Conservation (phyloP, 805 yeast genomes). For the Candida palmyrensis region DNA sequence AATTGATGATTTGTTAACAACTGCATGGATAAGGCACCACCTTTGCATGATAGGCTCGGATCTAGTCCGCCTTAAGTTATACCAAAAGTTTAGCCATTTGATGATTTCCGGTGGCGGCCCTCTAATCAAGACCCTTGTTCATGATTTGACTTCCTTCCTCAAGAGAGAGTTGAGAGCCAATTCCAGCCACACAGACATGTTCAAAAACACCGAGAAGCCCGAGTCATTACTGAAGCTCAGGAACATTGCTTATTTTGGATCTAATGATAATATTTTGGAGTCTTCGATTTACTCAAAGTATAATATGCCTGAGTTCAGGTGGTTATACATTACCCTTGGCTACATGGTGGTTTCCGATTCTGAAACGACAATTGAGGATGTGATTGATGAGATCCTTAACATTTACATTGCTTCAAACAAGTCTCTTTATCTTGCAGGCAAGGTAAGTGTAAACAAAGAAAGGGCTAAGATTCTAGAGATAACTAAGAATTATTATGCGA, state of each 20-base stretch:
- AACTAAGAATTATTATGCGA: constrained; percentile 19
- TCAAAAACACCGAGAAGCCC: constrained; percentile 6
- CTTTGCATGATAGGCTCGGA: constrained; percentile 31
- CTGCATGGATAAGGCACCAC: constrained; percentile 28
- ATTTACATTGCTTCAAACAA: constrained; percentile 21
- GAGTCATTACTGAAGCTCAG: constrained; percentile 14
- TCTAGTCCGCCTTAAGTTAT: constrained; percentile 25
- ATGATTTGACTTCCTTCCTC: constrained; percentile 27
- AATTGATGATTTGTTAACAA: constrained; percentile 1
- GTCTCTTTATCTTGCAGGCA: constrained; percentile 7
- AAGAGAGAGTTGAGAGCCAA: constrained; percentile 18
- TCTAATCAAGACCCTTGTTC: constrained; percentile 25
- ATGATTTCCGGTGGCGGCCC: constrained; percentile 28
- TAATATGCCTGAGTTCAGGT: constrained; percentile 10
- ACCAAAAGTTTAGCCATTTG: constrained; percentile 24
- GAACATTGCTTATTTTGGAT: constrained; percentile 15
- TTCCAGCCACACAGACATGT: background rate
- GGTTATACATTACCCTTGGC: constrained; percentile 25
- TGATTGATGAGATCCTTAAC: constrained; percentile 26
- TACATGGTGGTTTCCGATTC: constrained; percentile 18
- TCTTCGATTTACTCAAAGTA: constrained; percentile 1
- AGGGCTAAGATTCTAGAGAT: constrained; percentile 11
- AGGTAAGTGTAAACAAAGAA: constrained; percentile 3
- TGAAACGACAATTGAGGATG: constrained; percentile 16
- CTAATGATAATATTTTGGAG: constrained; percentile 5